phyloP scores from a whole-genome alignment of 2,329 filamentous ascomycete species.

The Venturia carpophila region DNA sequence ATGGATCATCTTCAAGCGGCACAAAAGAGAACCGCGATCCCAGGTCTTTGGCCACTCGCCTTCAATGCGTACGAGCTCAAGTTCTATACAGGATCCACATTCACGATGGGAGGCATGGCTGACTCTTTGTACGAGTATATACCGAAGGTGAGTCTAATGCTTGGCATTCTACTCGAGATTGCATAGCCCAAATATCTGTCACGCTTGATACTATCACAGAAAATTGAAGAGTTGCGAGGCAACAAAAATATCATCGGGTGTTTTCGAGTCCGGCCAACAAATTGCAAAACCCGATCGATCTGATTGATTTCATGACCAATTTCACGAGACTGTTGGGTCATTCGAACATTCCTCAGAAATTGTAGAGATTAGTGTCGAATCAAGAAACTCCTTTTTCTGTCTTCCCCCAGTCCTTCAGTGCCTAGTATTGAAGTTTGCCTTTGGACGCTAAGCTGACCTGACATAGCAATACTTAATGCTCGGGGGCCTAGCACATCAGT shows the following conservation, averaged over 20 bases:
- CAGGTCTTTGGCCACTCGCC: slow-evolving; percentile 32
- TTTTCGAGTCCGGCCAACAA: neutral
- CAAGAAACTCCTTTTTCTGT: neutral
- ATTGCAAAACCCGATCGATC: neutral
- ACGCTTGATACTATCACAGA: neutral
- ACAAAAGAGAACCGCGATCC: slow-evolving; percentile 31
- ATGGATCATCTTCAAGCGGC: slow-evolving; percentile 29
- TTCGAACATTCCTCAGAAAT: neutral
- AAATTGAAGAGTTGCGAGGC: neutral
- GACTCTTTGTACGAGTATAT: slow-evolving; percentile 53
- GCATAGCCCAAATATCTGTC: neutral
- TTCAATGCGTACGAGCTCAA: slow-evolving; percentile 28
- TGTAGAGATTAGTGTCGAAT: neutral
- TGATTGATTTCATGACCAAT: neutral
- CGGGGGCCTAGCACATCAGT: slow-evolving; percentile 65
- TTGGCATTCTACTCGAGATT: neutral
- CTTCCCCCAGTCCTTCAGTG: neutral
- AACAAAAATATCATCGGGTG: neutral
- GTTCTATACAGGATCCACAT: slow-evolving; percentile 30
- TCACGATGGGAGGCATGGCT: slow-evolving; percentile 48
- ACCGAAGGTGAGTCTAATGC: slow-evolving; percentile 37
- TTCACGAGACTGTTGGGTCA: neutral
- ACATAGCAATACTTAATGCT: slow-evolving; percentile 58
- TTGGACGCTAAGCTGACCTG: neutral
- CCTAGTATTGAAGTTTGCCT: neutral